Evolutionary conservation across 176 grass and related monocot species (phyloP).

Genomic region (Eleusine coracana): DNA sequence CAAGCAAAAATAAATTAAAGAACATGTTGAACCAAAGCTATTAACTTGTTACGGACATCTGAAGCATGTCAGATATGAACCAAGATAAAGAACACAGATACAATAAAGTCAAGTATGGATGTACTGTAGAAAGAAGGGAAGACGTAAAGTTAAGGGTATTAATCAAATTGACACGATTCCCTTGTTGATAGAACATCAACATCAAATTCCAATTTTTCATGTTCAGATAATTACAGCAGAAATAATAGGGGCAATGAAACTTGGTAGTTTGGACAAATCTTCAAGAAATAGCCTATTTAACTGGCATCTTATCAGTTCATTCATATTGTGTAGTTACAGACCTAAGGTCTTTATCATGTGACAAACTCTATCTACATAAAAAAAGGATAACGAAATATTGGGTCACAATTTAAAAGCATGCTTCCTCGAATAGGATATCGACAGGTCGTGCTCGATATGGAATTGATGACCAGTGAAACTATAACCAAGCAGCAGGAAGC

Average conservation of each 20-base stretch:
- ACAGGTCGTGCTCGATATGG: neutral
- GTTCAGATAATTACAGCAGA: neutral
- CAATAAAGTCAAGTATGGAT: neutral
- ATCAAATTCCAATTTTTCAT: neutral
- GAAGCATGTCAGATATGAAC: neutral
- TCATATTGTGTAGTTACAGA: neutral
- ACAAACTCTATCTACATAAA: neutral
- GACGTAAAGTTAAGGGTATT: neutral
- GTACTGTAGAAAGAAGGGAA: conserved; percentile 3
- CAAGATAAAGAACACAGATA: neutral
- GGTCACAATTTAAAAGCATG: conserved; percentile 11
- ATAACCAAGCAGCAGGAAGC: conserved; percentile 12
- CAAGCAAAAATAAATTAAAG: neutral
- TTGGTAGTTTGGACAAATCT: neutral
- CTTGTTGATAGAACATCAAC: neutral
- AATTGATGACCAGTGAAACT: conserved; percentile 5
- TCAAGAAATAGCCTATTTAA: neutral
- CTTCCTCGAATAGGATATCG: conserved; percentile 1
- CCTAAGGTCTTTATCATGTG: neutral
- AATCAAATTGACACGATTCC: neutral
- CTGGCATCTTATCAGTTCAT: neutral
- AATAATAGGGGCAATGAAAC: neutral
- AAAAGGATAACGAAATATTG: conserved; percentile 5
- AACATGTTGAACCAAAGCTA: conserved; percentile 2
- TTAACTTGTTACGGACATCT: neutral